Percentiles rank a stretch among this genome's conserved stretches.
These are phyloP conservation scores for Cephaloascus albidus DNA, from an alignment of 805 yeast genomes.

Conservation along the genomic window DNA sequence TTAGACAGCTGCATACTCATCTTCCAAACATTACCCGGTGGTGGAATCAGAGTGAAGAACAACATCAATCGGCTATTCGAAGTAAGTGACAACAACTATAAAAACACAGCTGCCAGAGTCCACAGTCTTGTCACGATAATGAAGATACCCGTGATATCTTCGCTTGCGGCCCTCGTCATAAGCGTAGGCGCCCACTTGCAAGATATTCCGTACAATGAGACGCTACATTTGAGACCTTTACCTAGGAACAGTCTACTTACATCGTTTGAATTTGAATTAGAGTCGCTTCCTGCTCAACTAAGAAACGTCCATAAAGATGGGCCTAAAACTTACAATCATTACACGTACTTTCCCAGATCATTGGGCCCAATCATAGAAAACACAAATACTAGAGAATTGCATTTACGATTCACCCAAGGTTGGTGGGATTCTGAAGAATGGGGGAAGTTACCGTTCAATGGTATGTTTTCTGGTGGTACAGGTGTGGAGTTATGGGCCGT, in stretches of 20 bases:
- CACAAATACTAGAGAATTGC: slow-evolving; percentile 66
- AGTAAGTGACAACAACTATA: too few species aligned
- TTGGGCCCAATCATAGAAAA: slow-evolving; percentile 66
- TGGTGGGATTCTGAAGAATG: slow-evolving; percentile 88
- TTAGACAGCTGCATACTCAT: too few species aligned
- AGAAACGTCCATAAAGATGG: slow-evolving; percentile 1
- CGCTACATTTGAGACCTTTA: slow-evolving; percentile 55
- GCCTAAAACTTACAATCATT: slow-evolving; percentile 27
- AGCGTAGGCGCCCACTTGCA: background rate
- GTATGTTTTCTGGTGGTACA: slow-evolving; percentile 75
- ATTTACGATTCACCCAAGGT: slow-evolving; percentile 84
- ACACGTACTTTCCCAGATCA: slow-evolving; percentile 68
- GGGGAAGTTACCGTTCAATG: slow-evolving; percentile 75
- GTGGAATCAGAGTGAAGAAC: too few species aligned
- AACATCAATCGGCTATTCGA: too few species aligned
- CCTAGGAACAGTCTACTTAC: slow-evolving; percentile 64
- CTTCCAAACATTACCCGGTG: too few species aligned
- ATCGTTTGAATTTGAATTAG: slow-evolving; percentile 59
- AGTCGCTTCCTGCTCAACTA: slow-evolving; percentile 33
- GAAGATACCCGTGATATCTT: too few species aligned
- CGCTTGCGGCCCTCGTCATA: background rate
- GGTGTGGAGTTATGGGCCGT: slow-evolving; percentile 93
- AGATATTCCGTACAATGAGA: slow-evolving; percentile 44
- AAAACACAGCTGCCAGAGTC: too few species aligned
- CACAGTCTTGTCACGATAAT: too few species aligned